phyloP scores from a whole-genome alignment of 1,284 basidiomycete species.

The Rhizoctonia solani region DNA sequence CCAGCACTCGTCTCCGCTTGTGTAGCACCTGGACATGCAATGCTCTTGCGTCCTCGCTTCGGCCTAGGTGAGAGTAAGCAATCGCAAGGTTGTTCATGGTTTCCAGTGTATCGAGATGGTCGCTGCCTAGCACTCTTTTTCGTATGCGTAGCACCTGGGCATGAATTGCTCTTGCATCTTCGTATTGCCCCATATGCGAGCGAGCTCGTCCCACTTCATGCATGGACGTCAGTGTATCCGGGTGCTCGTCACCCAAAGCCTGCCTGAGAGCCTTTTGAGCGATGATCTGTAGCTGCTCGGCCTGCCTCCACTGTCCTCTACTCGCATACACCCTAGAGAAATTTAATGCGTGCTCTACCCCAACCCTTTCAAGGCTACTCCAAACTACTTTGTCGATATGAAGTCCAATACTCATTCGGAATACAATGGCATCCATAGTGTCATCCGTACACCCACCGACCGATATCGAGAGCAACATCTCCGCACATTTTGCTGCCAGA shows the following conservation, averaged over 20 bases:
- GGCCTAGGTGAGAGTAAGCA: neutral
- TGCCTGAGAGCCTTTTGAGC: neutral
- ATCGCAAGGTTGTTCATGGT: neutral
- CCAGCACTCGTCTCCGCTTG: neutral
- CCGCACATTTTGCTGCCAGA: neutral
- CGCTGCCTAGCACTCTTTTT: neutral
- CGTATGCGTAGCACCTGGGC: neutral
- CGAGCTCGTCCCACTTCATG: neutral
- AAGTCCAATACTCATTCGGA: neutral
- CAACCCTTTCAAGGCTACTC: too few relatives aligned
- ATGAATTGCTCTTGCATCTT: neutral
- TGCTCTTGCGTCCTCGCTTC: neutral
- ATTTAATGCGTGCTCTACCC: too few relatives aligned
- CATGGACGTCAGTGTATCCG: neutral
- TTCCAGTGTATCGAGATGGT: neutral
- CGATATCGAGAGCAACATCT: neutral
- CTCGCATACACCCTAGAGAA: neutral
- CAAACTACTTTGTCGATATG: neutral
- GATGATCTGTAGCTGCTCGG: neutral
- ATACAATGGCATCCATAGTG: neutral
- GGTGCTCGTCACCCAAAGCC: neutral
- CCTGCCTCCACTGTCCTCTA: neutral
- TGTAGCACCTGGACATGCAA: too few relatives aligned
- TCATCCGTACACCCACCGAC: neutral
- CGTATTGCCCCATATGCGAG: neutral